Conservation (phyloP, 129 eudicot genomes). For the Oenanthe sinensis region DNA sequence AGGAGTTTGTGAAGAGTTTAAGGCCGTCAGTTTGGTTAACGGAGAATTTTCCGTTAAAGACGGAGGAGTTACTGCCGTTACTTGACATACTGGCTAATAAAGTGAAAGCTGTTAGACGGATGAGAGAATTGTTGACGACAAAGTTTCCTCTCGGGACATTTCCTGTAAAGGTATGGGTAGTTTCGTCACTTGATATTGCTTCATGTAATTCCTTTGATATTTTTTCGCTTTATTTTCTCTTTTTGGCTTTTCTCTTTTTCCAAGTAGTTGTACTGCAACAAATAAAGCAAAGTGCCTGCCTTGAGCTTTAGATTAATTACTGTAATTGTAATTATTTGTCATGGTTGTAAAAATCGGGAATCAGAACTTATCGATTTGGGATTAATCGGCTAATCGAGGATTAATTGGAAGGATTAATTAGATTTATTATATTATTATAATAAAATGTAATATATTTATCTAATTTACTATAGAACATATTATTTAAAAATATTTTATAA, state of each 20-base stretch:
- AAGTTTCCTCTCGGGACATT: conserved; percentile 88
- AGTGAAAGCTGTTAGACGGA: conserved; percentile 92
- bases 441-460: no score
- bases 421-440: no score
- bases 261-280: conserved; percentile 4
- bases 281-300: not conserved
- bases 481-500: no score
- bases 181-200: conserved; percentile 7
- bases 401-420: no score
- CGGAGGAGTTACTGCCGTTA: conserved; percentile 95
- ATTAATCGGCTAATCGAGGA: no score
- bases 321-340: no score
- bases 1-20: conserved; percentile 62
- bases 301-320: conserved; percentile 3
- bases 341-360: no score
- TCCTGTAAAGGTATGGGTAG: conserved; percentile 86
- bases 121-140: conserved; percentile 91
- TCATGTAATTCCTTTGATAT: not conserved
- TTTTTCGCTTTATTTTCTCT: conserved; percentile 19
- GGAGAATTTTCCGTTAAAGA: conserved; percentile 81
- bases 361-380: no score
- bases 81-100: conserved; percentile 84
- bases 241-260: conserved; percentile 23
- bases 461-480: no score
- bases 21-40: conserved; percentile 90